These are phyloP conservation scores for Chamaecrista fasciculata DNA, from an alignment of 306 rosid species.

Conservation along the genomic window DNA sequence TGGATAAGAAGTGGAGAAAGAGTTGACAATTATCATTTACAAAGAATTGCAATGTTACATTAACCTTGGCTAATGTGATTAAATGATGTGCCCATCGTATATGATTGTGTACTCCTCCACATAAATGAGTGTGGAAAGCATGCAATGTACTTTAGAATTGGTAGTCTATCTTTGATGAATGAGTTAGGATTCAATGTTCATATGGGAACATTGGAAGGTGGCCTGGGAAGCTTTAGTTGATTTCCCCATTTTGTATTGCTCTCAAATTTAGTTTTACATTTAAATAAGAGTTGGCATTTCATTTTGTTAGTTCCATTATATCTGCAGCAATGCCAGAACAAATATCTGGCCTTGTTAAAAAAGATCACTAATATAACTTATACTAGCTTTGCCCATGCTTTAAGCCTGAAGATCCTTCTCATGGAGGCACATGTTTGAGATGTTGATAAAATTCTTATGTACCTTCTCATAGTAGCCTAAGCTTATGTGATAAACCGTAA, in stretches of 20 bases:
- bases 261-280: not conserved
- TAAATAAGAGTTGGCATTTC: not conserved
- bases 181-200: not conserved
- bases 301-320: too few species aligned
- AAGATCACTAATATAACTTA: too few species aligned
- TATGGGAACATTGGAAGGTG: not conserved
- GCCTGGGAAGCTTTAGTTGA: not conserved
- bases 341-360: too few species aligned
- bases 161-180: not conserved
- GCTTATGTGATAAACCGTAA: not conserved
- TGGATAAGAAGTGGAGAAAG: not conserved
- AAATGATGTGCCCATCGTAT: not conserved
- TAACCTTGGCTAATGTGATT: not conserved
- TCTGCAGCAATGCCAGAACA: too few species aligned
- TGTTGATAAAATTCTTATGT: not conserved
- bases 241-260: not conserved
- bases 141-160: not conserved
- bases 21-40: not conserved
- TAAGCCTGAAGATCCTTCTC: not conserved
- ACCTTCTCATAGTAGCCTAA: not conserved
- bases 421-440: not conserved
- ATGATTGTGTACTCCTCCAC: too few species aligned
- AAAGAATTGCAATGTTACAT: not conserved
- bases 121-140: not conserved
- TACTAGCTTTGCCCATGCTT: not conserved